Evolutionary conservation across 257 asterid genomes (phyloP).

Genomic region (Forsythia suspensa): DNA sequence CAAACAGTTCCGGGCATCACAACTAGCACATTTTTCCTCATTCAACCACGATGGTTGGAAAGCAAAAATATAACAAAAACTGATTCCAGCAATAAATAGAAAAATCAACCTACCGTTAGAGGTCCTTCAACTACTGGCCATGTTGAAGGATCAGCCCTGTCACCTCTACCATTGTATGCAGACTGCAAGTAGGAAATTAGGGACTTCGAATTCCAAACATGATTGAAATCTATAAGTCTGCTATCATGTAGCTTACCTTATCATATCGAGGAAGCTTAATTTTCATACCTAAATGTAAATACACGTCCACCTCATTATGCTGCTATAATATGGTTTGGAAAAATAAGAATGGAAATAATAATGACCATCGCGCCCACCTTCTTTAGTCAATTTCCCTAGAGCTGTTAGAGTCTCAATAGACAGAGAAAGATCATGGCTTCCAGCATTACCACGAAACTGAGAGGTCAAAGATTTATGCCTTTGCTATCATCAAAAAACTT

Average conservation of each 20-base stretch:
- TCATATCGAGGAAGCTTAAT: slow-evolving; percentile 92
- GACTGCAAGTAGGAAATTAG: slow-evolving; percentile 59
- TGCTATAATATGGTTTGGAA: slow-evolving; percentile 20
- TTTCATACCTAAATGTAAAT: slow-evolving; percentile 56
- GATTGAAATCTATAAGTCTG: slow-evolving; percentile 25
- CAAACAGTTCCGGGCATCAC: slow-evolving; percentile 11
- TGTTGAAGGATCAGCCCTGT: slow-evolving; percentile 83
- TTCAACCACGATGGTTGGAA: neutral
- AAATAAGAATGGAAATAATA: slow-evolving; percentile 12
- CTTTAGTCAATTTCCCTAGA: slow-evolving; percentile 63
- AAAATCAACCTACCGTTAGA: slow-evolving; percentile 54
- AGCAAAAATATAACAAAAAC: neutral
- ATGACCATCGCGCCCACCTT: slow-evolving; percentile 50
- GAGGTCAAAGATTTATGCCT: slow-evolving; percentile 12
- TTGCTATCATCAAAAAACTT: slow-evolving; percentile 10
- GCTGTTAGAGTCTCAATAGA: slow-evolving; percentile 79
- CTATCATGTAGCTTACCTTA: slow-evolving; percentile 53
- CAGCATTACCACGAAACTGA: slow-evolving; percentile 98
- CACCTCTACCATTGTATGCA: slow-evolving; percentile 89
- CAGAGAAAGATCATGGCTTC: slow-evolving; percentile 94
- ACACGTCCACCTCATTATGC: slow-evolving; percentile 10
- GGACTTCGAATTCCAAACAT: slow-evolving; percentile 23
- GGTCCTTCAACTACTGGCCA: slow-evolving; percentile 99
- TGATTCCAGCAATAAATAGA: neutral
- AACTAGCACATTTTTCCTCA: slow-evolving; percentile 1